Conservation (phyloP, 306 rosid species). For the Begonia loranthoides region DNA sequence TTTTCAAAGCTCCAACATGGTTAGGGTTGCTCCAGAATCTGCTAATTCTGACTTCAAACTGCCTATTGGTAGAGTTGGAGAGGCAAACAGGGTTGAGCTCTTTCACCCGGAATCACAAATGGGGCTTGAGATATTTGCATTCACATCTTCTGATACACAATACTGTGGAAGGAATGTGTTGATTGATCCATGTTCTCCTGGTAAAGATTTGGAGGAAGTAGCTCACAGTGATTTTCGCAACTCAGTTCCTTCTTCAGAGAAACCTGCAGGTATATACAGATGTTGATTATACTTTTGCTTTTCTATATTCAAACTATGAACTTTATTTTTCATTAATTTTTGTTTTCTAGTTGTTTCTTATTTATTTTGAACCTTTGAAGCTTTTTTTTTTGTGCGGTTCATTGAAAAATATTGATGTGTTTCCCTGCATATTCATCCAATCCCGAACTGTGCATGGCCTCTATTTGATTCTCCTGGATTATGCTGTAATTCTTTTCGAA, state of each 20-base stretch:
- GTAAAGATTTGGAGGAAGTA: conserved; percentile 48
- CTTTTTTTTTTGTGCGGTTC: too few species aligned
- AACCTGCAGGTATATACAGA: conserved; percentile 36
- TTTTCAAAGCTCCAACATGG: conserved; percentile 44
- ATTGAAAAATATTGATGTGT: too few species aligned
- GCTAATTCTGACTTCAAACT: conserved; percentile 38
- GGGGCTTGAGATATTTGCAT: conserved; percentile 63
- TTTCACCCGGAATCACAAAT: conserved; percentile 45
- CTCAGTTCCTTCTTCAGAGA: conserved; percentile 24
- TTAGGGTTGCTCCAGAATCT: conserved; percentile 68
- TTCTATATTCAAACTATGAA: background rate
- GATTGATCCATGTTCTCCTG: conserved; percentile 37
- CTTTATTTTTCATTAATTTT: too few species aligned
- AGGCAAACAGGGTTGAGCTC: conserved; percentile 66
- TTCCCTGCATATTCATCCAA: too few species aligned
- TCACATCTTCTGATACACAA: conserved; percentile 37
- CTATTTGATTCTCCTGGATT: too few species aligned
- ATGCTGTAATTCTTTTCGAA: too few species aligned
- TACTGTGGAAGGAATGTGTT: conserved; percentile 27
- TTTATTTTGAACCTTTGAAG: too few species aligned
- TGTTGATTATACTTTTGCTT: conserved; percentile 1
- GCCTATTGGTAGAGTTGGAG: conserved; percentile 26
- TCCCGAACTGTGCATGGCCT: too few species aligned
- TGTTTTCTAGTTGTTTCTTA: too few species aligned
- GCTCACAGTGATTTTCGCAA: conserved; percentile 18